These are phyloP conservation scores for Podaxis sp. DNA, from an alignment of 768 basidiomycete genomes.

Conservation along the genomic window DNA sequence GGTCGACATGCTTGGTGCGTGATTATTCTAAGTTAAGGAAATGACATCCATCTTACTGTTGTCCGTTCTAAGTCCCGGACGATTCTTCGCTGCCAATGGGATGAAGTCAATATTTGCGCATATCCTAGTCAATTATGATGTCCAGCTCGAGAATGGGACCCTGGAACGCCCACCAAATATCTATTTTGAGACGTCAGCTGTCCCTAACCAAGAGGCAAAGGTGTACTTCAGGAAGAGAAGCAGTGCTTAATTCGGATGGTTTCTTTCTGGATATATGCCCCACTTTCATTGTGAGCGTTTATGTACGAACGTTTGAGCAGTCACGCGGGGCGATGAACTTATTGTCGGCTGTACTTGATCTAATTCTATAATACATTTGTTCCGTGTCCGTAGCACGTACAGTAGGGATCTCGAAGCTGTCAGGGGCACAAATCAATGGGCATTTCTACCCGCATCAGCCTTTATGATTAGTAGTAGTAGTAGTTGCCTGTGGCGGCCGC, in stretches of 20 bases:
- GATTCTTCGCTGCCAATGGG: conserved; percentile 39
- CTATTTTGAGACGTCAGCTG: background rate
- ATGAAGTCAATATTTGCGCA: conserved; percentile 37
- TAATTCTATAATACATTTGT: too few relatives aligned
- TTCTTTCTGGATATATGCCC: background rate
- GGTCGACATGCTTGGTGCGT: conserved; percentile 31
- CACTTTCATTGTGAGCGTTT: background rate
- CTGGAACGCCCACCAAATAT: conserved; percentile 1
- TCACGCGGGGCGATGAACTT: too few relatives aligned
- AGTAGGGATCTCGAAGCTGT: too few relatives aligned
- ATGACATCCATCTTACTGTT: background rate
- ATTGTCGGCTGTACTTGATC: too few relatives aligned
- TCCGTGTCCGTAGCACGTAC: too few relatives aligned
- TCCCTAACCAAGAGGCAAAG: conserved; percentile 8
- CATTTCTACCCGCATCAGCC: too few relatives aligned
- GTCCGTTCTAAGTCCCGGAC: conserved; percentile 29
- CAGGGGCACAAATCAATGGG: too few relatives aligned
- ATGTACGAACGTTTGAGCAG: too few relatives aligned
- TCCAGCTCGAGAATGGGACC: conserved; percentile 21
- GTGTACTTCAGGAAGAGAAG: conserved; percentile 3
- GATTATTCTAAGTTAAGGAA: background rate
- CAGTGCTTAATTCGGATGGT: background rate
- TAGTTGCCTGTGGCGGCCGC: too few relatives aligned
- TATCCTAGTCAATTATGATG: conserved; percentile 36
- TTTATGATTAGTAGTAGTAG: too few relatives aligned